phyloP scores from a whole-genome alignment of 805 yeast species.

The Kluyveromyces nonfermentans region DNA sequence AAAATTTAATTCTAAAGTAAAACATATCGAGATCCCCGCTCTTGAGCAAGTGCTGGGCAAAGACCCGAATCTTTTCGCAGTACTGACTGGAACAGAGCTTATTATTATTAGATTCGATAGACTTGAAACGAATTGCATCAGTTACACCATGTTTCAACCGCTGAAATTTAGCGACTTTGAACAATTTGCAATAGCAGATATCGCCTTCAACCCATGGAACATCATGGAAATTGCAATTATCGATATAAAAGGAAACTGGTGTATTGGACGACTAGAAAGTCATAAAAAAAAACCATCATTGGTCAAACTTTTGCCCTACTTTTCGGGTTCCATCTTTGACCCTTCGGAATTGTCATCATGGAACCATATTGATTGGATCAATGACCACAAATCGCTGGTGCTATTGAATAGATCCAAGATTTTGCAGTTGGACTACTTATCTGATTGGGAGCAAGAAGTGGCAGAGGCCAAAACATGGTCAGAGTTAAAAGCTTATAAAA shows the following conservation, averaged over 20 bases:
- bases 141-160: constrained; percentile 17
- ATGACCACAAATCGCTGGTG: constrained; percentile 22
- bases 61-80: constrained; percentile 25
- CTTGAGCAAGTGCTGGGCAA: constrained; percentile 16
- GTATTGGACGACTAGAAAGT: constrained; percentile 28
- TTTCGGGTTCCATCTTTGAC: constrained; percentile 30
- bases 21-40: constrained; percentile 31
- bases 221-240: constrained; percentile 32
- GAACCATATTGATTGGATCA: constrained; percentile 42
- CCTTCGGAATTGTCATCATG: constrained; percentile 47
- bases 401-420: constrained; percentile 38
- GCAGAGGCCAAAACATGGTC: constrained; percentile 49
- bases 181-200: constrained; percentile 36
- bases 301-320: constrained; percentile 8
- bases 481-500: constrained; percentile 35
- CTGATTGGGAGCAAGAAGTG: constrained; percentile 27
- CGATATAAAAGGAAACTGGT: constrained; percentile 48
- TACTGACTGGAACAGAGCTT: constrained; percentile 32
- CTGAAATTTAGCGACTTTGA: constrained; percentile 18
- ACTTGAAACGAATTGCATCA: constrained; percentile 8
- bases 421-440: constrained; percentile 24
- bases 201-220: constrained; percentile 37
- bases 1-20: constrained; percentile 32
- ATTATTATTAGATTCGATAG: constrained; percentile 27
- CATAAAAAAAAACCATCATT: constrained; percentile 7